Conservation (phyloP, 2,329 filamentous ascomycete species). For the Aschersonia sp. region DNA sequence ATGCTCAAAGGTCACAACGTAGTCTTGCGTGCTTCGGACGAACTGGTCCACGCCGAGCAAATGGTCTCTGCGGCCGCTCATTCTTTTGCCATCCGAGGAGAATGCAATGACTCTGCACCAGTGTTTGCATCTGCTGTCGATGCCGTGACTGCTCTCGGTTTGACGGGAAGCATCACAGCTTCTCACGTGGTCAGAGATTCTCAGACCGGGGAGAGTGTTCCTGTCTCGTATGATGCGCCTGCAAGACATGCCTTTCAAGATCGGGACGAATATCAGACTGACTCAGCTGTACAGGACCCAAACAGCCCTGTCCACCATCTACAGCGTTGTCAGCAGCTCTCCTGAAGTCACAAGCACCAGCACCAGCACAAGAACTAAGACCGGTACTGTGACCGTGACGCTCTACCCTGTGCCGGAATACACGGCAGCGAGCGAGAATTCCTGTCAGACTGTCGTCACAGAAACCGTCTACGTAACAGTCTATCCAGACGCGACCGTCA, state of each 20-base stretch:
- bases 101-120: conserved; percentile 7
- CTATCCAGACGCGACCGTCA: conserved; percentile 12
- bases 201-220: conserved; percentile 11
- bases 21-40: conserved; percentile 2
- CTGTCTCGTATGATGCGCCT: conserved; percentile 17
- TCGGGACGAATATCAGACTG: not conserved
- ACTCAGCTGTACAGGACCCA: conserved; percentile 13
- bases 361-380: conserved; percentile 9
- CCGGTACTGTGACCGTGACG: conserved; percentile 9
- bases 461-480: conserved; percentile 5
- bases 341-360: not conserved
- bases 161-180: conserved; percentile 6
- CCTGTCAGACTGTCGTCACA: conserved; percentile 3
- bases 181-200: conserved; percentile 2
- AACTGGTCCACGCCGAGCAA: conserved; percentile 8
- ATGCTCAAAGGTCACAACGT: not conserved
- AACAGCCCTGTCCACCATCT: conserved; percentile 18
- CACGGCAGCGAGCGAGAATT: conserved; percentile 10
- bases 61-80: conserved; percentile 8
- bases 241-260: not conserved
- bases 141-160: conserved; percentile 4
- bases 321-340: conserved; percentile 7
- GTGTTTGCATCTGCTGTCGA: conserved; percentile 4
- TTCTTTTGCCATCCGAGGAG: conserved; percentile 9
- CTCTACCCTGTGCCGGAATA: conserved; percentile 9